phyloP scores from a whole-genome alignment of 768 basidiomycete genomes.

The Leccinum barrowsii region DNA sequence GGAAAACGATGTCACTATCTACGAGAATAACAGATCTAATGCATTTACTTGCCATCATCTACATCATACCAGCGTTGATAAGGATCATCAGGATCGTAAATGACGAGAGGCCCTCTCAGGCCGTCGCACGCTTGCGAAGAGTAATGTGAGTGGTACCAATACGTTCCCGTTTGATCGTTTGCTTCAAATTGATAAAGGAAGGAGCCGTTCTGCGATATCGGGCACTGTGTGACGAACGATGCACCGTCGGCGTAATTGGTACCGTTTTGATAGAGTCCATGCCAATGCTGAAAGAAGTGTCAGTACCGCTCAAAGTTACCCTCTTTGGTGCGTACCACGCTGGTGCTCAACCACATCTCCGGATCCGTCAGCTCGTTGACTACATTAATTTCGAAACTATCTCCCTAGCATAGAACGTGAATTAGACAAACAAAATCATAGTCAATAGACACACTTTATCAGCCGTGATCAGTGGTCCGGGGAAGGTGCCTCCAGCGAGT shows the following conservation, averaged over 20 bases:
- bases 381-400: conserved; percentile 42
- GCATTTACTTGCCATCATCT: conserved; percentile 36
- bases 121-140: conserved; percentile 40
- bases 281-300: conserved; percentile 45
- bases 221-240: conserved; percentile 36
- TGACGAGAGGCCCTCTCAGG: conserved; percentile 36
- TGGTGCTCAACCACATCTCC: conserved; percentile 49
- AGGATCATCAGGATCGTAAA: conserved; percentile 43
- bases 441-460: conserved; percentile 25
- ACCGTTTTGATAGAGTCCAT: conserved; percentile 45
- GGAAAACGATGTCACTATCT: neutral
- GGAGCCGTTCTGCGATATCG: conserved; percentile 21
- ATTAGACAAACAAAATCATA: neutral
- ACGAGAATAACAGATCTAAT: neutral
- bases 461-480: conserved; percentile 41
- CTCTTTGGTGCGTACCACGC: conserved; percentile 29
- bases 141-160: conserved; percentile 38
- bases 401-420: conserved; percentile 30
- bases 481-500: conserved; percentile 42
- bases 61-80: conserved; percentile 37
- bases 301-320: too few relatives aligned
- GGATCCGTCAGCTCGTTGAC: conserved; percentile 41
- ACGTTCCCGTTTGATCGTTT: conserved; percentile 25
- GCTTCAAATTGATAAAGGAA: conserved; percentile 22
- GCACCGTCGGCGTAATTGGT: conserved; percentile 46